Evolutionary conservation across 371 early-diverging fungal species (phyloP), one percentile per base, ranked within the genome.

Genomic region (Chytridium lagenaria): DNA sequence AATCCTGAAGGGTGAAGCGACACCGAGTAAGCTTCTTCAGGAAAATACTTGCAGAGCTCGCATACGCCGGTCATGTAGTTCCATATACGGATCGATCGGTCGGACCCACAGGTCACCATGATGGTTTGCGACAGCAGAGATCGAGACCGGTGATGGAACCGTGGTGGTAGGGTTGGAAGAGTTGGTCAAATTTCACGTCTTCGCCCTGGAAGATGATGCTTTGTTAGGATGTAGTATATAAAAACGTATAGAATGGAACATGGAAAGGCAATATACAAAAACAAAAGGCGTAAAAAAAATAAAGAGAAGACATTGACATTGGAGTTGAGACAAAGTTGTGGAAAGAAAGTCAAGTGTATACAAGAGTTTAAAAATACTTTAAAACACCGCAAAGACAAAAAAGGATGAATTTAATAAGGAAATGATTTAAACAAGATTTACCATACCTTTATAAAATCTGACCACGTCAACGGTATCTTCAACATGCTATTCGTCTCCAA

Each of bases 1-100:
- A 86, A 70, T 19, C 88, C 87, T 22, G 80, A 80, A 0, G 88
- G 88, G 74, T 88, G 88, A 10, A 88, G 57, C 2, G 86, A 72
- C 2, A 88, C 77, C 0, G 80, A 76, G 34, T 69, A 72, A 0
- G 85, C 76, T 51, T 88, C 88, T 64, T 88, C 88, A 22, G 76
- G 55, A 64, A 82, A 86, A 61, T 73, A 75, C 63, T 85, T 84
- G 63, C 78, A 71, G 16, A 88, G 71, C 75, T 86, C 85, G 55
- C 80, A 78, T 15, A 70, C 75, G 10, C 81, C 72, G 22, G 81
- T 83, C 39, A 78, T 3, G 75, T 86, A 88, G 76, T 88, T 85
- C 86, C 86, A 88, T 22, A 86, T 66, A 15, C 86, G 81, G 5
- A 88, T 77, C 12, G 85, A 78, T 37, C 73, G 51, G 71, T 88